phyloP scores from a whole-genome alignment of 2,329 filamentous ascomycete genomes.

The Ophiostoma novo-ulmi region DNA sequence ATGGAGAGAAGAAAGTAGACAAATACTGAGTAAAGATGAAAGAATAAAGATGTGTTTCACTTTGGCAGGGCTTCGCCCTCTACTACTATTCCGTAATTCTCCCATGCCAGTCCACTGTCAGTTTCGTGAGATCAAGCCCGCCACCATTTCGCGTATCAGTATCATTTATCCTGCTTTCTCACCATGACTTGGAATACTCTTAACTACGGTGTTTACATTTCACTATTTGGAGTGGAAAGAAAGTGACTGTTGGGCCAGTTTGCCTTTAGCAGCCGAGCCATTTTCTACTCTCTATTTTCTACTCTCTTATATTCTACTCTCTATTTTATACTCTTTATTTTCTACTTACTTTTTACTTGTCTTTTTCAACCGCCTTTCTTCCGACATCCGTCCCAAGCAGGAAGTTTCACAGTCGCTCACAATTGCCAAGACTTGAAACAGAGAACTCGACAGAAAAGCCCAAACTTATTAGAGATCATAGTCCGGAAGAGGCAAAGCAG shows the following conservation, averaged over 20 bases:
- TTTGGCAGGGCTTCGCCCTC: not conserved
- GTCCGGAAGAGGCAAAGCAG: conserved; percentile 8
- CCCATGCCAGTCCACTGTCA: not conserved
- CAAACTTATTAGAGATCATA: not conserved
- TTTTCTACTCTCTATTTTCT: not conserved
- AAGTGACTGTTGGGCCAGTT: not conserved
- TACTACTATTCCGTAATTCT: not conserved
- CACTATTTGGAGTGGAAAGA: not conserved
- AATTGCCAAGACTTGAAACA: not conserved
- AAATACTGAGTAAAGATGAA: not conserved
- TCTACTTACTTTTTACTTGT: not conserved
- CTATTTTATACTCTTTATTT: not conserved
- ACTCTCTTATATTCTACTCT: not conserved
- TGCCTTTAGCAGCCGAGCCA: not conserved
- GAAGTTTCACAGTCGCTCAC: not conserved
- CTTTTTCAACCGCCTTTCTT: not conserved
- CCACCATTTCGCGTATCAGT: conserved; percentile 1
- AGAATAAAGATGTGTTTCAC: conserved; percentile 3
- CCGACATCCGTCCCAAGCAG: not conserved
- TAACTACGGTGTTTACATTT: not conserved
- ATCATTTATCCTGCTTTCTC: not conserved
- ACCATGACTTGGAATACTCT: not conserved
- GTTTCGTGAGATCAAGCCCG: not conserved
- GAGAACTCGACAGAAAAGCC: not conserved
- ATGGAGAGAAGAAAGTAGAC: not conserved